Conservation (phyloP, 441 rosid species). For the Gossypium davidsonii region DNA sequence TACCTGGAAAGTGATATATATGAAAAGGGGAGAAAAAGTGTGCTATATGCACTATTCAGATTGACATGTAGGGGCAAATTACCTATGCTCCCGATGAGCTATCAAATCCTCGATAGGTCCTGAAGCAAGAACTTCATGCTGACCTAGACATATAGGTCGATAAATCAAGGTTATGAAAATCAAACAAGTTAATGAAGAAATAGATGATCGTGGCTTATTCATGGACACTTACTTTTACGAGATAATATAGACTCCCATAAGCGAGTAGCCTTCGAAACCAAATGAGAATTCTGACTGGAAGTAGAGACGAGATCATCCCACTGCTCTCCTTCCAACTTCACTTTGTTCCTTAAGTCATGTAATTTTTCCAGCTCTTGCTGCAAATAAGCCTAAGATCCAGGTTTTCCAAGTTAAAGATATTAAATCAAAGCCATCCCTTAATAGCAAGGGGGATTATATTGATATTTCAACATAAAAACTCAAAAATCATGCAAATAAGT, state of each 20-base stretch:
- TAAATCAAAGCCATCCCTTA: background rate
- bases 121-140: slow-evolving; percentile 98
- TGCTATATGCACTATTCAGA: slow-evolving; percentile 10
- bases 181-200: background rate
- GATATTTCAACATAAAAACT: slow-evolving; percentile 1
- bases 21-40: slow-evolving; percentile 18
- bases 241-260: slow-evolving; percentile 93
- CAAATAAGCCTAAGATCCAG: slow-evolving; percentile 77
- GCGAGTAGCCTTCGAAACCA: slow-evolving; percentile 87
- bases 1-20: slow-evolving; percentile 51
- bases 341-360: slow-evolving; percentile 89
- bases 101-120: slow-evolving; percentile 99
- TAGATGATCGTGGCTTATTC: background rate
- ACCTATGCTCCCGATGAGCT: slow-evolving; percentile 99
- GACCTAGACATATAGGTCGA: slow-evolving; percentile 41
- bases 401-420: slow-evolving; percentile 6
- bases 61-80: slow-evolving; percentile 15
- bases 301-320: slow-evolving; percentile 99
- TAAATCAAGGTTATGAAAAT: background rate
- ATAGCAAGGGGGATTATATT: background rate
- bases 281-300: slow-evolving; percentile 92
- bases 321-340: slow-evolving; percentile 89
- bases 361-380: slow-evolving; percentile 98
- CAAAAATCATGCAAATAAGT: slow-evolving; percentile 1
- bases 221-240: slow-evolving; percentile 63